phyloP scores from a whole-genome alignment of 2,329 filamentous ascomycete species.

The Fusarium sp. region DNA sequence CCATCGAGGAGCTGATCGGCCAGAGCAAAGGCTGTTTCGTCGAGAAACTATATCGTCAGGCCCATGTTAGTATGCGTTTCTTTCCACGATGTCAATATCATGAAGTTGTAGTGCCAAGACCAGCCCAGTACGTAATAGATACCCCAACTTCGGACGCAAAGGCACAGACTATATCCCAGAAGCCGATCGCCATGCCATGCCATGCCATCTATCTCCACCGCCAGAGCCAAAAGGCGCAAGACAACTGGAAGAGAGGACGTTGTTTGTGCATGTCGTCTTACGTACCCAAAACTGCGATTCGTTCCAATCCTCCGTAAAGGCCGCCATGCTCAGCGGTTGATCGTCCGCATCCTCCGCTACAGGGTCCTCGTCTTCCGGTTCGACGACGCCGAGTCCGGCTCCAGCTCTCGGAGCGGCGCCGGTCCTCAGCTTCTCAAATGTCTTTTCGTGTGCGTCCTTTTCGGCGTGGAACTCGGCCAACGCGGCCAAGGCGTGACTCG shows the following conservation, averaged over 20 bases:
- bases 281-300: conserved; percentile 84
- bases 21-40: conserved; percentile 73
- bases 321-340: conserved; percentile 67
- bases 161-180: conserved; percentile 12
- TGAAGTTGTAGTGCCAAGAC: conserved; percentile 31
- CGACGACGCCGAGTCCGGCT: conserved; percentile 53
- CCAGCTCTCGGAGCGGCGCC: conserved; percentile 29
- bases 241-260: conserved; percentile 4
- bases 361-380: conserved; percentile 22
- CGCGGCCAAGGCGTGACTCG: conserved; percentile 72
- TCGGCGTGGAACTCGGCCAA: conserved; percentile 80
- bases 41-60: conserved; percentile 67
- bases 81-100: conserved; percentile 19
- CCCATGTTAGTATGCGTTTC: conserved; percentile 12
- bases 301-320: conserved; percentile 85
- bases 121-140: conserved; percentile 39
- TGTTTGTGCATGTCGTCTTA: conserved; percentile 18
- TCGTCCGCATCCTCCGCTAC: conserved; percentile 58
- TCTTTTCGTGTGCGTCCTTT: conserved; percentile 71
- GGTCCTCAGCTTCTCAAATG: conserved; percentile 70
- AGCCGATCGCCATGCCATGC: conserved; percentile 28
- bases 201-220: conserved; percentile 39
- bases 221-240: background rate
- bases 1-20: conserved; percentile 74
- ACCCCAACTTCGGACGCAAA: conserved; percentile 18